Evolutionary conservation across 441 rosid genomes (phyloP).

Genomic region (Erysimum cheiri): DNA sequence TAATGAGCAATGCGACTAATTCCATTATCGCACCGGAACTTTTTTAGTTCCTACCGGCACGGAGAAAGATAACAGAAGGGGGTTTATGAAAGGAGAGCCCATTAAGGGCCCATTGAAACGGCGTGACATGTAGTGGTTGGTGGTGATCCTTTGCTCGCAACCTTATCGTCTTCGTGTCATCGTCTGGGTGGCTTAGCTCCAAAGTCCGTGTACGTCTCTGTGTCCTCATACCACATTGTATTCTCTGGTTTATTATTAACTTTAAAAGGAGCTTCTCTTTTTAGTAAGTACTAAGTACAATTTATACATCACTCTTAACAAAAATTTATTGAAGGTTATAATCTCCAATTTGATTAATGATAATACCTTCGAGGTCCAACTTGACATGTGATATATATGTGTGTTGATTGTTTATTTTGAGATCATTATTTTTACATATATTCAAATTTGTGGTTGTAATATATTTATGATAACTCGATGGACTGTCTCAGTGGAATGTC

Average conservation of each 20-base stretch:
- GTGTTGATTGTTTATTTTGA: not conserved
- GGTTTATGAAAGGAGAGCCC: slow-evolving; percentile 29
- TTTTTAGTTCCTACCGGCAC: slow-evolving; percentile 22
- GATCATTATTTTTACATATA: not conserved
- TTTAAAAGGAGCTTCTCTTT: not conserved
- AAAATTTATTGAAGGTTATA: not conserved
- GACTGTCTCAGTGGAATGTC: not conserved
- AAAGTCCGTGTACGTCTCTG: slow-evolving; percentile 40
- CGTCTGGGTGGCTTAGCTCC: slow-evolving; percentile 35
- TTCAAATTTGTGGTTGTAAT: not conserved
- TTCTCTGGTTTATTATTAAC: not conserved
- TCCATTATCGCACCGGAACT: slow-evolving; percentile 48
- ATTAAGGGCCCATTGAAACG: slow-evolving; percentile 39
- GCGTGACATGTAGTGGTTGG: slow-evolving; percentile 27
- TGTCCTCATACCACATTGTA: not conserved
- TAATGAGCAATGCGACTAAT: slow-evolving; percentile 54
- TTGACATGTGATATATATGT: not conserved
- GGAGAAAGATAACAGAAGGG: slow-evolving; percentile 11
- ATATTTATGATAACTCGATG: slow-evolving; percentile 4
- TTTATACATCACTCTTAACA: not conserved
- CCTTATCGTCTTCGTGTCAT: slow-evolving; percentile 39
- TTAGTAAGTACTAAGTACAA: not conserved
- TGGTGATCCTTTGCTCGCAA: slow-evolving; percentile 25
- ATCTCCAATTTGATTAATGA: not conserved
- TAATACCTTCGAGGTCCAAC: not conserved